Evolutionary conservation across 2,329 filamentous ascomycete species (phyloP).

Genomic region (Parastagonospora nodorum): DNA sequence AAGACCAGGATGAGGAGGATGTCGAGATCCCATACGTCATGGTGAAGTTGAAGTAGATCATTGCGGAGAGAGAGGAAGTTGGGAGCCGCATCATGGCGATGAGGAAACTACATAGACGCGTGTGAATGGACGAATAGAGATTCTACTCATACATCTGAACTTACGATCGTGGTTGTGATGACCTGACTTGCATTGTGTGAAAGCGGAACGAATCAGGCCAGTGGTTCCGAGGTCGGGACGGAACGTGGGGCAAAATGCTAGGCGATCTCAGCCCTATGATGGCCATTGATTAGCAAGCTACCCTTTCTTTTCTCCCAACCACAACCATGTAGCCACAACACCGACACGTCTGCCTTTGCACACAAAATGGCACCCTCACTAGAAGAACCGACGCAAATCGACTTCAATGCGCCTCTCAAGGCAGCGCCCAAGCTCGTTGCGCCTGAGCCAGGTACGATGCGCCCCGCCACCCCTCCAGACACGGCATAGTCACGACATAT

Average conservation of each 20-base stretch:
- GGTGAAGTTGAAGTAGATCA: conserved; percentile 67
- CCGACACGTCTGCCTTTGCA: conserved; percentile 7
- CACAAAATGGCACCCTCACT: conserved; percentile 76
- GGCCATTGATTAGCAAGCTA: conserved; percentile 41
- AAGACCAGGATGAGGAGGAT: conserved; percentile 87
- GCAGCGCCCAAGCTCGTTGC: conserved; percentile 84
- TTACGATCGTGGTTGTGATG: no score
- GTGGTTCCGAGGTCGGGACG: conserved; percentile 25
- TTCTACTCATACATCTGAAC: no score
- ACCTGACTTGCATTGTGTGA: background rate
- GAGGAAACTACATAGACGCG: conserved; percentile 23
- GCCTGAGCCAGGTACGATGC: conserved; percentile 72
- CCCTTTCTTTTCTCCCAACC: conserved; percentile 22
- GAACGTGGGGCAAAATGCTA: conserved; percentile 31
- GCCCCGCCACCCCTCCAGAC: conserved; percentile 49
- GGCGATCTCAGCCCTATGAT: conserved; percentile 28
- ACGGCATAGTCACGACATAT: conserved; percentile 41
- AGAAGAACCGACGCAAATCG: conserved; percentile 70
- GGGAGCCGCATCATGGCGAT: background rate
- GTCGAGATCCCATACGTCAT: conserved; percentile 97
- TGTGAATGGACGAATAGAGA: background rate
- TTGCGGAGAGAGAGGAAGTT: background rate
- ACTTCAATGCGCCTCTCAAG: conserved; percentile 77
- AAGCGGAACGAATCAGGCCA: conserved; percentile 1
- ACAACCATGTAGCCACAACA: conserved; percentile 25